Evolutionary conservation across 2,329 filamentous ascomycete species (phyloP).

Genomic region (Paecilomyces sp.): DNA sequence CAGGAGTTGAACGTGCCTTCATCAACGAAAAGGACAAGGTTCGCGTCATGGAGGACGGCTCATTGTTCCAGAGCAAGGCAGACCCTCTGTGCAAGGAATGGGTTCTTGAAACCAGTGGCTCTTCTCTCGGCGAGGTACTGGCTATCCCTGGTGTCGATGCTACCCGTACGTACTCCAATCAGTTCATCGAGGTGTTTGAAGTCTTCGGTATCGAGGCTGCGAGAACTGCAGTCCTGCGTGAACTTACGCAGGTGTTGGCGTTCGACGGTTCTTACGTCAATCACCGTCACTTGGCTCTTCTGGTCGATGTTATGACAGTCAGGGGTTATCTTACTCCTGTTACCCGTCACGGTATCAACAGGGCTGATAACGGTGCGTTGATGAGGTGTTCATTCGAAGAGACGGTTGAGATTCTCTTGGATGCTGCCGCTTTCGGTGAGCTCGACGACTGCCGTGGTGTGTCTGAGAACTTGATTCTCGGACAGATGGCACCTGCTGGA

Average conservation of each 20-base stretch:
- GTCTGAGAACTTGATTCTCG: slow-evolving; percentile 97
- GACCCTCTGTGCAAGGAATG: slow-evolving; percentile 78
- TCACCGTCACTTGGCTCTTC: slow-evolving; percentile 87
- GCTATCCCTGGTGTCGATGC: slow-evolving; percentile 82
- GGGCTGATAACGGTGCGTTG: slow-evolving; percentile 91
- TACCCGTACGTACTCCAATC: slow-evolving; percentile 83
- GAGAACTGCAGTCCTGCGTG: slow-evolving; percentile 75
- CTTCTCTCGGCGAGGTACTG: slow-evolving; percentile 75
- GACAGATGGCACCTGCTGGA: slow-evolving; percentile 92
- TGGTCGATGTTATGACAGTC: slow-evolving; percentile 97
- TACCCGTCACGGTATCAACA: slow-evolving; percentile 96
- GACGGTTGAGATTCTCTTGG: slow-evolving; percentile 94
- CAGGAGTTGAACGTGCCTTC: slow-evolving; percentile 85
- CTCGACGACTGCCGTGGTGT: slow-evolving; percentile 97
- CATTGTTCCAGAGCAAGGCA: slow-evolving; percentile 65
- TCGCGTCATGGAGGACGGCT: slow-evolving; percentile 61
- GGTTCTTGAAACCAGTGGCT: slow-evolving; percentile 93
- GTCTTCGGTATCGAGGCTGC: slow-evolving; percentile 96
- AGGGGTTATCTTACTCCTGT: slow-evolving; percentile 91
- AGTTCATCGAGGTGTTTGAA: slow-evolving; percentile 88
- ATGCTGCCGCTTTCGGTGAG: slow-evolving; percentile 90
- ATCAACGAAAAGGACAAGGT: slow-evolving; percentile 73
- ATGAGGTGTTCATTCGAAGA: slow-evolving; percentile 99
- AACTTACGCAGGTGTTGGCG: slow-evolving; percentile 85
- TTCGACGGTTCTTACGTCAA: slow-evolving; percentile 99